A percentile compares a stretch with the other conserved stretches of the same genome.
Conservation (phyloP, 2,329 filamentous ascomycete species). For the Colletotrichum falcatum region DNA sequence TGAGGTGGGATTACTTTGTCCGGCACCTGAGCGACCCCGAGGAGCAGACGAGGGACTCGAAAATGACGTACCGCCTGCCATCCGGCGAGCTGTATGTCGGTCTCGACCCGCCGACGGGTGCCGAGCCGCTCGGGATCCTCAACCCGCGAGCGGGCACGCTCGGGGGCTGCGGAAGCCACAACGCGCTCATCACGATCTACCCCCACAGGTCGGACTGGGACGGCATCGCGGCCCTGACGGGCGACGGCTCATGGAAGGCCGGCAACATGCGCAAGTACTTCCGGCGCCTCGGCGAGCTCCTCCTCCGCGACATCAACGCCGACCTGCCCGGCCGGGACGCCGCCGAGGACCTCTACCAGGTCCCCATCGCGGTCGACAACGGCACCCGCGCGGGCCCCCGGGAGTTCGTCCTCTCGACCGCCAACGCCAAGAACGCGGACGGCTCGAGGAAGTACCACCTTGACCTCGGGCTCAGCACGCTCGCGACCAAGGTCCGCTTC, state of each 20-base stretch:
- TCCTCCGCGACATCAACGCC: constrained; percentile 48
- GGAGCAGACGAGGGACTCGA: constrained; percentile 58
- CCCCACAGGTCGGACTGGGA: constrained; percentile 71
- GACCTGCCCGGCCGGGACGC: constrained; percentile 43
- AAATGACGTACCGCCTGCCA: constrained; percentile 62
- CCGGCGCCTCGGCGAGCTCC: constrained; percentile 52
- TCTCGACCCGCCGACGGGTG: constrained; percentile 52
- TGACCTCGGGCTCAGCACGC: constrained; percentile 50
- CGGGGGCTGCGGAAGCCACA: constrained; percentile 68
- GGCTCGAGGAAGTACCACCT: constrained; percentile 58
- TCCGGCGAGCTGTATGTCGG: constrained; percentile 54
- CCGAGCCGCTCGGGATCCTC: constrained; percentile 57
- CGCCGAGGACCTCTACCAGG: constrained; percentile 58
- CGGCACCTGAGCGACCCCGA: constrained; percentile 42
- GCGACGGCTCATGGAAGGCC: constrained; percentile 68
- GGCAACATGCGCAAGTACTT: constrained; percentile 72
- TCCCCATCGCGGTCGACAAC: constrained; percentile 60
- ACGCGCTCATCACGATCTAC: constrained; percentile 69
- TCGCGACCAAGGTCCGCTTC: constrained; percentile 57
- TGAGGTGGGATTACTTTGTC: constrained; percentile 42
- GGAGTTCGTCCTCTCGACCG: constrained; percentile 62
- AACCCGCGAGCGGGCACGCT: constrained; percentile 62
- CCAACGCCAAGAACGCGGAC: constrained; percentile 59
- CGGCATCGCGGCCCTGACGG: constrained; percentile 67
- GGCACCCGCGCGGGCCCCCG: constrained; percentile 60